phyloP scores from a whole-genome alignment of 2,329 filamentous ascomycete species.

The Sporothrix schenckii region DNA sequence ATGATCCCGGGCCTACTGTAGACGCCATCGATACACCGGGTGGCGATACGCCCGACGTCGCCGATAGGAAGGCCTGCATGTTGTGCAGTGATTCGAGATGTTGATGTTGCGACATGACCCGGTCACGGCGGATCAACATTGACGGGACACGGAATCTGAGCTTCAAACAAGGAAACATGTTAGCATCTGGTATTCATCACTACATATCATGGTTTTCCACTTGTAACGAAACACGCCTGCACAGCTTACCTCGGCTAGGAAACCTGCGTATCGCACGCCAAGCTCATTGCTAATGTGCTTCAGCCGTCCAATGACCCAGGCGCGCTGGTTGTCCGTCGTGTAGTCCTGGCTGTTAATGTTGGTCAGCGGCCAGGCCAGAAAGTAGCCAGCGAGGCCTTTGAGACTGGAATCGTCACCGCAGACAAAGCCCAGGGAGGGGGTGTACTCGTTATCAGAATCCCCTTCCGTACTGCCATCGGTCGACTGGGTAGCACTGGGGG shows the following conservation, averaged over 20 bases:
- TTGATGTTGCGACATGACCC: conserved; percentile 51
- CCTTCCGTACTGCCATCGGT: background rate
- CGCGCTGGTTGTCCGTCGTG: conserved; percentile 60
- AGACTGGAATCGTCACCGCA: conserved; percentile 54
- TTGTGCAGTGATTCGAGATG: conserved; percentile 43
- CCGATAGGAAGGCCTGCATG: conserved; percentile 42
- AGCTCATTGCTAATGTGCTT: conserved; percentile 58
- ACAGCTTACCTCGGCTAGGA: conserved; percentile 55
- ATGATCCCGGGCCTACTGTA: background rate
- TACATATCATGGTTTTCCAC: background rate
- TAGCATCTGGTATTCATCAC: background rate
- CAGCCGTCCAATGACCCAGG: conserved; percentile 59
- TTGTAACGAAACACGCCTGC: background rate
- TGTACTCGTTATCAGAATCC: background rate
- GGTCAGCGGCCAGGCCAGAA: conserved; percentile 62
- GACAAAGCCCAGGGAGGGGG: conserved; percentile 47
- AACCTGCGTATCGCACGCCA: conserved; percentile 61
- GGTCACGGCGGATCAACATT: conserved; percentile 62
- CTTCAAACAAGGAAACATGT: conserved; percentile 41
- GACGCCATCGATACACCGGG: background rate
- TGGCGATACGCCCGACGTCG: conserved; percentile 37
- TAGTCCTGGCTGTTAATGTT: conserved; percentile 61
- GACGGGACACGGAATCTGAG: conserved; percentile 62
- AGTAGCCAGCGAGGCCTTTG: conserved; percentile 62
- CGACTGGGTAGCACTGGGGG: background rate